Evolutionary conservation across 306 rosid genomes (phyloP).

Genomic region (Lathyrus sativus): DNA sequence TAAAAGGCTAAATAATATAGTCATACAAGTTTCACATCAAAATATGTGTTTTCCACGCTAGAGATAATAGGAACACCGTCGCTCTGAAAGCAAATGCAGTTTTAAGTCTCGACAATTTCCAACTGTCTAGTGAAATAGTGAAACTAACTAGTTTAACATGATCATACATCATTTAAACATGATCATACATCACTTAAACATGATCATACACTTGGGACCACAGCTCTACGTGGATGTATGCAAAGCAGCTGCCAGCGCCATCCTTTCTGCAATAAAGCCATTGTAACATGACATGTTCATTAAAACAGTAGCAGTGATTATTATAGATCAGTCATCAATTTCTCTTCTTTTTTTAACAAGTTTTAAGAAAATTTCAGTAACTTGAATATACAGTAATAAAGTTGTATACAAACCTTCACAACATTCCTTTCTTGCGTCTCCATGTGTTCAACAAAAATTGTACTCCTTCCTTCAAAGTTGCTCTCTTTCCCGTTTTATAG

Average conservation of each 20-base stretch:
- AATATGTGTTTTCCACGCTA: slow-evolving; percentile 9
- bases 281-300: no score
- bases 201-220: neutral
- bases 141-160: slow-evolving; percentile 5
- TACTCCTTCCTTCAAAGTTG: slow-evolving; percentile 53
- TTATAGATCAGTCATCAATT: neutral
- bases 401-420: slow-evolving; percentile 45
- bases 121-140: slow-evolving; percentile 23
- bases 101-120: slow-evolving; percentile 6
- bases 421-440: slow-evolving; percentile 45
- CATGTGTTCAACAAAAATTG: slow-evolving; percentile 41
- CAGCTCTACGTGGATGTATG: slow-evolving; percentile 12
- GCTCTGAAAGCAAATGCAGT: neutral
- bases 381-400: slow-evolving; percentile 21
- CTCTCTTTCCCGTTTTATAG: slow-evolving; percentile 50
- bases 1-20: neutral
- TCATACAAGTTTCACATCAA: slow-evolving; percentile 30
- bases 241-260: slow-evolving; percentile 20
- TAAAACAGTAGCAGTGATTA: no score
- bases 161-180: neutral
- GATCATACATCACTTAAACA: slow-evolving; percentile 8
- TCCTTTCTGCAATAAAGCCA: no score
- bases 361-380: slow-evolving; percentile 16
- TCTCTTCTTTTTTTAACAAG: neutral
- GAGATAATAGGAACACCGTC: neutral